These are phyloP conservation scores for Oropetium thomaeum DNA, from an alignment of 176 grass and related monocot genomes.

Conservation along the genomic window DNA sequence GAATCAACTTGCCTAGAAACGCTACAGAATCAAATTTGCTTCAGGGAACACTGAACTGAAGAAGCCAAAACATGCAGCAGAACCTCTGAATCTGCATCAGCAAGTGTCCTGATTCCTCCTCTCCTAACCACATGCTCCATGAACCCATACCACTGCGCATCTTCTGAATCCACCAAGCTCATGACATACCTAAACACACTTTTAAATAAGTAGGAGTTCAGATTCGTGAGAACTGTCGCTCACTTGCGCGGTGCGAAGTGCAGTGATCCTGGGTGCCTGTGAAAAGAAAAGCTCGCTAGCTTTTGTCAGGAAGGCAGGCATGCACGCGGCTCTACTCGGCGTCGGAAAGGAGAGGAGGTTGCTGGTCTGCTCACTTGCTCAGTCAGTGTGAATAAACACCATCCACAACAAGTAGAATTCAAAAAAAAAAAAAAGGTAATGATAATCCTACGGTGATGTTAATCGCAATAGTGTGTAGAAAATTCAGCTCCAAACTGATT, in stretches of 20 bases:
- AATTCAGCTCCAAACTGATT: no score
- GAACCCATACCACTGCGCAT: no score
- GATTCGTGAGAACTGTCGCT: neutral
- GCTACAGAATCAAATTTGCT: constrained; percentile 2
- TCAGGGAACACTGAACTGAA: neutral
- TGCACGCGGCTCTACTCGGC: neutral
- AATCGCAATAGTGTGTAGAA: no score
- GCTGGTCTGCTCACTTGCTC: no score
- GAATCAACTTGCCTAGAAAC: neutral
- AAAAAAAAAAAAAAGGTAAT: no score
- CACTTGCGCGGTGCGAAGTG: neutral
- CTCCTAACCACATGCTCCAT: no score
- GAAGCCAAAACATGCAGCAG: neutral
- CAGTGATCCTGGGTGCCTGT: neutral
- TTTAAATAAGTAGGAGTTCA: neutral
- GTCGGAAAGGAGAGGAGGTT: neutral
- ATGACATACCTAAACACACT: neutral
- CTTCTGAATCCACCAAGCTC: no score
- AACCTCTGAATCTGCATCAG: constrained; percentile 20
- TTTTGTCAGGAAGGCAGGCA: constrained; percentile 25
- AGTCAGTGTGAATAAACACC: no score
- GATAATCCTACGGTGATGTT: no score
- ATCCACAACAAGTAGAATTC: no score
- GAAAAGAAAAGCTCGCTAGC: neutral
- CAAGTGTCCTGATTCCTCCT: neutral